Percentiles rank a stretch among this genome's conserved stretches.
phyloP scores from a whole-genome alignment of 306 rosid genomes.

The Fagus crenata region DNA sequence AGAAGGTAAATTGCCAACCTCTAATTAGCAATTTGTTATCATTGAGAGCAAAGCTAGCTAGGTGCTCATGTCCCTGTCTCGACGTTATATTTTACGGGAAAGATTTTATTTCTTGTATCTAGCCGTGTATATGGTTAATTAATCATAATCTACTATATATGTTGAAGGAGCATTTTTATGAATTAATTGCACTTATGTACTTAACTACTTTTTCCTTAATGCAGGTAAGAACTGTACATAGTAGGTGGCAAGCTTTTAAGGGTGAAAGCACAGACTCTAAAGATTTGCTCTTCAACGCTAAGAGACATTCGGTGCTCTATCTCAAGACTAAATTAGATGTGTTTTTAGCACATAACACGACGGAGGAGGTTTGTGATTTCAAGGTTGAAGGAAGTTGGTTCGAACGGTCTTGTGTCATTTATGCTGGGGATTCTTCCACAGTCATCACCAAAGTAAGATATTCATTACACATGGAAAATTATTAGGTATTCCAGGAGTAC shows the following conservation, averaged over 20 bases:
- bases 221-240: conserved; percentile 38
- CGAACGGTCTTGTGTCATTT: conserved; percentile 46
- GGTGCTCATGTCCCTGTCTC: too few relatives aligned
- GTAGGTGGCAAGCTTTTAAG: conserved; percentile 54
- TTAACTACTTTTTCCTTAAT: neutral
- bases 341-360: conserved; percentile 42
- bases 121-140: too few relatives aligned
- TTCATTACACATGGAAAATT: too few relatives aligned
- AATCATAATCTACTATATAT: too few relatives aligned
- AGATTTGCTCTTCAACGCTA: conserved; percentile 40
- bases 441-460: conserved; percentile 46
- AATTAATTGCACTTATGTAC: too few relatives aligned
- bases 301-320: conserved; percentile 39
- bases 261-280: conserved; percentile 42
- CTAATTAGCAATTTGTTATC: neutral
- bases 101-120: too few relatives aligned
- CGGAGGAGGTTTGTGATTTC: conserved; percentile 50
- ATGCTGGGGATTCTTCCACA: conserved; percentile 53
- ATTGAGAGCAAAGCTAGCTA: too few relatives aligned
- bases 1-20: conserved; percentile 33
- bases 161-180: too few relatives aligned
- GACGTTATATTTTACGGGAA: too few relatives aligned
- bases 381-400: conserved; percentile 56
- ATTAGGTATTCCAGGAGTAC: too few relatives aligned
- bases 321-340: conserved; percentile 43